Conservation (phyloP, 768 basidiomycete genomes). For the Myochromella boudieri region DNA sequence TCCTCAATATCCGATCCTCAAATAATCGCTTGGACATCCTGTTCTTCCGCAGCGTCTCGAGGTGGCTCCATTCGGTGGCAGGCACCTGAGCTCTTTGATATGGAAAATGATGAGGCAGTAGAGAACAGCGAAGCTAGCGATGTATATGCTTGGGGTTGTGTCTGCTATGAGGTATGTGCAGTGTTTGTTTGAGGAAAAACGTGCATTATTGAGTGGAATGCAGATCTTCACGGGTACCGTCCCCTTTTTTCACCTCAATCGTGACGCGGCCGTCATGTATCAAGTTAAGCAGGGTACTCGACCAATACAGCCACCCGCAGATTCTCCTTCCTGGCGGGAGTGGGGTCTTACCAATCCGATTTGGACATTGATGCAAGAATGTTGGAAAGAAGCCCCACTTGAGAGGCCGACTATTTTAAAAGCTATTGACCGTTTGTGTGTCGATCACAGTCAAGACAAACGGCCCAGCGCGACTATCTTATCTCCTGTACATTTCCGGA, state of each 20-base stretch:
- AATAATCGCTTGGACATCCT: constrained; percentile 11
- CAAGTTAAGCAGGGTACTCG: background rate
- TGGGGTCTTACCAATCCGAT: background rate
- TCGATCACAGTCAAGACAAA: no score
- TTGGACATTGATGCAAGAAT: constrained; percentile 2
- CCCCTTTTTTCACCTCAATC: background rate
- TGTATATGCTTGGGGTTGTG: constrained; percentile 19
- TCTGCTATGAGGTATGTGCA: background rate
- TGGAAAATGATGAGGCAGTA: constrained; percentile 1
- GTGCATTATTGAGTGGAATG: background rate
- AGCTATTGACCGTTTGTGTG: background rate
- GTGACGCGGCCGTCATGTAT: background rate
- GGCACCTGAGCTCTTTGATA: constrained; percentile 20
- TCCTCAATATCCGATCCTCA: constrained; percentile 14
- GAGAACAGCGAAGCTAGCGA: constrained; percentile 16
- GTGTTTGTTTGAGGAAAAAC: no score
- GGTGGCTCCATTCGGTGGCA: constrained; percentile 17
- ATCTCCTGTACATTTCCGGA: background rate
- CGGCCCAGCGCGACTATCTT: background rate
- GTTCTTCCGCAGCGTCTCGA: constrained; percentile 1
- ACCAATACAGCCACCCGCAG: background rate
- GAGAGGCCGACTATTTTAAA: background rate
- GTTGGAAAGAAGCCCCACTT: background rate
- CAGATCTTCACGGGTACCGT: constrained; percentile 1
- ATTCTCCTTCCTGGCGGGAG: background rate